A percentile compares a stretch with the other conserved stretches of the same genome.
Conservation (phyloP, 176 grass and related monocot genomes). For the Cymbopogon citratus region DNA sequence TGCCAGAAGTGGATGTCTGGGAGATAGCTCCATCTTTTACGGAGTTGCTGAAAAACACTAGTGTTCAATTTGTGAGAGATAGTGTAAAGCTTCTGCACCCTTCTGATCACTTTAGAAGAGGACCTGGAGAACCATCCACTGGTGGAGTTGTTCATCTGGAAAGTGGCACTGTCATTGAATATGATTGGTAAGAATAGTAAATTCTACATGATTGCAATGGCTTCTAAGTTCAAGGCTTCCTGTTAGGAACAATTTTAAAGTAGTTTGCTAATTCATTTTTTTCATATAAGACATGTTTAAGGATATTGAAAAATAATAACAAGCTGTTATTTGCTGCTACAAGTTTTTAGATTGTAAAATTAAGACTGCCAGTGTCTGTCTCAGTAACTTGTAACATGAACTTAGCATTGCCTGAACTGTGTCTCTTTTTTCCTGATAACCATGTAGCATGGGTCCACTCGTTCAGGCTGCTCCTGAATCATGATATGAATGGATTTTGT, state of each 20-base stretch:
- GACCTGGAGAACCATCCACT: slow-evolving; percentile 40
- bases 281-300: neutral
- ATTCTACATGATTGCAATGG: neutral
- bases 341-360: neutral
- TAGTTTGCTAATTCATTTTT: neutral
- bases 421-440: neutral
- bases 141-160: slow-evolving; percentile 77
- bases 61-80: slow-evolving; percentile 82
- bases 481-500: neutral
- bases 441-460: neutral
- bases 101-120: slow-evolving; percentile 67
- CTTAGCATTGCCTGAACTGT: neutral
- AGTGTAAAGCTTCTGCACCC: slow-evolving; percentile 69
- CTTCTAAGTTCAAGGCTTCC: neutral
- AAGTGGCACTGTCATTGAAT: slow-evolving; percentile 92
- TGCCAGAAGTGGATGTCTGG: slow-evolving; percentile 93
- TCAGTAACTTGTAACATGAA: neutral
- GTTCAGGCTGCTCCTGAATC: neutral
- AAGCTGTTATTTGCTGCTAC: neutral
- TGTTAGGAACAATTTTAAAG: no score
- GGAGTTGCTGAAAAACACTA: slow-evolving; percentile 75
- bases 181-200: slow-evolving; percentile 77
- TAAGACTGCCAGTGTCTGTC: neutral
- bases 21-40: slow-evolving; percentile 86
- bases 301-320: neutral